These are phyloP conservation scores for Dimocarpus longan DNA, from an alignment of 345 rosid genomes.

Conservation along the genomic window DNA sequence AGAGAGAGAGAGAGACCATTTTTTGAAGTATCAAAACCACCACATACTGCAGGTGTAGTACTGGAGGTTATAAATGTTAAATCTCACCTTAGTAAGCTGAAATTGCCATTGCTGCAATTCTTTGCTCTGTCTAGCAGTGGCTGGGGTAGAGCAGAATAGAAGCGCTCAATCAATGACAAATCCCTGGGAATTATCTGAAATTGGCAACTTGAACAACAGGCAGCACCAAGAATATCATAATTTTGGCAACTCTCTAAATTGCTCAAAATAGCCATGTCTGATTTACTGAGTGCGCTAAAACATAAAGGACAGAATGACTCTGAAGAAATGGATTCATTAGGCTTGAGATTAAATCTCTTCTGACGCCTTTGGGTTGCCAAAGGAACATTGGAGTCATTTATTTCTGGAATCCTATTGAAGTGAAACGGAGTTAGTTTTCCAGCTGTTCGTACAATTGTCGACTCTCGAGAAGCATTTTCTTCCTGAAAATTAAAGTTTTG, in stretches of 20 bases:
- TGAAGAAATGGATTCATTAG: conserved; percentile 64
- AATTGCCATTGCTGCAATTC: conserved; percentile 26
- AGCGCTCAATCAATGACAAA: conserved; percentile 49
- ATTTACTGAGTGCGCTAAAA: conserved; percentile 55
- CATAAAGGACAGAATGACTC: conserved; percentile 84
- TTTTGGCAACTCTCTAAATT: conserved; percentile 20
- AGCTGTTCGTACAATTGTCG: conserved; percentile 85
- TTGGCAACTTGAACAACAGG: conserved; percentile 83
- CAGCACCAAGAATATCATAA: conserved; percentile 41
- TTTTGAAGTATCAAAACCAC: not conserved
- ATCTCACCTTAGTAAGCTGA: conserved; percentile 61
- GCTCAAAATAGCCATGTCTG: conserved; percentile 42
- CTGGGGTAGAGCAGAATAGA: conserved; percentile 56
- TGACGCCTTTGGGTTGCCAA: conserved; percentile 77
- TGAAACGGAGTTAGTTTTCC: conserved; percentile 91
- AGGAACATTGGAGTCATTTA: conserved; percentile 63
- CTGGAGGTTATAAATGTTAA: conserved; percentile 1
- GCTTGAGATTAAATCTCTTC: conserved; percentile 66
- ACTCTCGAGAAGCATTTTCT: conserved; percentile 90
- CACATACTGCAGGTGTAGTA: not conserved
- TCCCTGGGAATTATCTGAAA: conserved; percentile 88
- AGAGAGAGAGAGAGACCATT: not conserved
- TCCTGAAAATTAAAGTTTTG: conserved; percentile 49
- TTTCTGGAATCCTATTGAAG: conserved; percentile 83
- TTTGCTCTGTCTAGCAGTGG: conserved; percentile 51